A percentile compares a stretch with the other conserved stretches of the same genome.
These are phyloP conservation scores for Candida dubliniensis DNA, from an alignment of 1,139 yeast genomes.

Conservation along the genomic window DNA sequence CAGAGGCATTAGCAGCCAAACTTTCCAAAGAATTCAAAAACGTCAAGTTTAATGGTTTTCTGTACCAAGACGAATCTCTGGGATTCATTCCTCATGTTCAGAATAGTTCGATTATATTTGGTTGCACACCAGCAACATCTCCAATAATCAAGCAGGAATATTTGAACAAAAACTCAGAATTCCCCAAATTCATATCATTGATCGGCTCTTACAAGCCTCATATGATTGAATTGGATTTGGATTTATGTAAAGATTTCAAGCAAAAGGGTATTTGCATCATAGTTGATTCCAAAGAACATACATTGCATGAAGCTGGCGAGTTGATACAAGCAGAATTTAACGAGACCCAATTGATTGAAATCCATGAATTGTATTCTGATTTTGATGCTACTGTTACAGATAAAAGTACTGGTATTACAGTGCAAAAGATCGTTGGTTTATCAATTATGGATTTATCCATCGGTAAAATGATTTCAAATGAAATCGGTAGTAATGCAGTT, in stretches of 20 bases:
- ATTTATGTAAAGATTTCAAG: constrained; percentile 28
- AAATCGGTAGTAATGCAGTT: constrained; percentile 14
- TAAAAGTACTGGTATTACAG: constrained; percentile 27
- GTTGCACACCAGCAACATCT: constrained; percentile 58
- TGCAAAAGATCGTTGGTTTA: constrained; percentile 58
- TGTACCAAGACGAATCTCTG: constrained; percentile 18
- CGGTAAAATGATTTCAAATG: constrained; percentile 29
- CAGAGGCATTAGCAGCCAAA: constrained; percentile 26
- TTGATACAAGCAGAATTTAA: constrained; percentile 46
- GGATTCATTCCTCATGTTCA: constrained; percentile 20
- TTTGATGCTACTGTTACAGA: constrained; percentile 11
- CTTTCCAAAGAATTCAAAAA: constrained; percentile 27
- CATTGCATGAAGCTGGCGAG: constrained; percentile 66
- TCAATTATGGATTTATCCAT: constrained; percentile 61
- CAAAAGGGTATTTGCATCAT: constrained; percentile 34
- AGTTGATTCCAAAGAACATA: constrained; percentile 61
- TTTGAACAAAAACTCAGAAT: constrained; percentile 28
- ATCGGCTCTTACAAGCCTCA: constrained; percentile 72
- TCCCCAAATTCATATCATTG: constrained; percentile 50
- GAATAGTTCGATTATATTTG: constrained; percentile 48
- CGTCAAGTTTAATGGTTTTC: constrained; percentile 22
- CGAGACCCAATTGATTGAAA: constrained; percentile 40
- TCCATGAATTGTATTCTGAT: constrained; percentile 35
- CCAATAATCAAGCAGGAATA: constrained; percentile 43
- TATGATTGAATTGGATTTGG: constrained; percentile 62